phyloP scores from a whole-genome alignment of 1,139 yeast species.

The Debaryomyces udenii region DNA sequence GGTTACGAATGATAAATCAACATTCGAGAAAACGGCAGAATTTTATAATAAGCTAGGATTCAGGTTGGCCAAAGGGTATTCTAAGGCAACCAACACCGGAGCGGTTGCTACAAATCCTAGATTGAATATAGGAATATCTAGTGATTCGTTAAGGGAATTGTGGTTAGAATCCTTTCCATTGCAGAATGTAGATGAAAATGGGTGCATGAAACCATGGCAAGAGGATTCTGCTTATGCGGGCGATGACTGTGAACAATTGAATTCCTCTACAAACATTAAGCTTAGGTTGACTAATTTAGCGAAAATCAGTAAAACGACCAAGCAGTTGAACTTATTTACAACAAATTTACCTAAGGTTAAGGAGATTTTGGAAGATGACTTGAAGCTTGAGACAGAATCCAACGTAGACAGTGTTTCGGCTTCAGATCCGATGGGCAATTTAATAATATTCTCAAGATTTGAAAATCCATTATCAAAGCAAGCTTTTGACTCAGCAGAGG shows the following conservation, averaged over 20 bases:
- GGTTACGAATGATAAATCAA: conserved; percentile 53
- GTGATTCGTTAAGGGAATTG: conserved; percentile 64
- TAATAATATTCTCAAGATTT: conserved; percentile 45
- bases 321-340: conserved; percentile 54
- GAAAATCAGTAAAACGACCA: conserved; percentile 28
- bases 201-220: conserved; percentile 59
- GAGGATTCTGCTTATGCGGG: conserved; percentile 60
- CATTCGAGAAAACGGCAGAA: conserved; percentile 47
- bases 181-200: conserved; percentile 48
- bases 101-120: conserved; percentile 36
- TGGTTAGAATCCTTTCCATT: conserved; percentile 75
- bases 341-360: conserved; percentile 46
- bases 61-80: conserved; percentile 55
- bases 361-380: conserved; percentile 31
- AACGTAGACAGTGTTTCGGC: conserved; percentile 26
- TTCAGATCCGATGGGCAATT: conserved; percentile 62
- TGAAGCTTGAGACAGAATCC: conserved; percentile 18
- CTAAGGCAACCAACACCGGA: conserved; percentile 49
- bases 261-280: conserved; percentile 49
- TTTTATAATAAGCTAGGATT: conserved; percentile 66
- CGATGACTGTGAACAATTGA: conserved; percentile 34
- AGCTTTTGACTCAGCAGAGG: conserved; percentile 32
- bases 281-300: conserved; percentile 52
- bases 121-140: conserved; percentile 55
- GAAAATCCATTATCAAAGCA: conserved; percentile 32